phyloP scores from a whole-genome alignment of 2,329 filamentous ascomycete genomes.

The Nigrospora osmanthi region DNA sequence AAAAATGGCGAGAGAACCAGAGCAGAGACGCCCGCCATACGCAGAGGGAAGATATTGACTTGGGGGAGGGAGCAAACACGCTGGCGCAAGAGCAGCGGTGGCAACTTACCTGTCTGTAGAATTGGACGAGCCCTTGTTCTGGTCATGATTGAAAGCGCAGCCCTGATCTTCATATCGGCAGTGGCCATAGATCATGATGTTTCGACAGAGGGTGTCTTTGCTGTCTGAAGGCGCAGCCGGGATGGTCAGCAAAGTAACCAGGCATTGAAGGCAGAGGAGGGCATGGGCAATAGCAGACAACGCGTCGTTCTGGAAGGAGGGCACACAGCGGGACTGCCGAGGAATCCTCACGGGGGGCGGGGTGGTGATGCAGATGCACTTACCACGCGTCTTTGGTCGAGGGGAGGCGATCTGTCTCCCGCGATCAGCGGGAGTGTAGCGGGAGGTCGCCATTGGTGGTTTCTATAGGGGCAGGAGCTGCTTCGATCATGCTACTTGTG shows the following conservation, averaged over 20 bases:
- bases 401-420: slow-evolving; percentile 26
- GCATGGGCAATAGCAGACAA: too few species aligned
- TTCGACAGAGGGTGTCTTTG: slow-evolving; percentile 86
- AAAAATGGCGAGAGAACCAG: too few species aligned
- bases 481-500: too few species aligned
- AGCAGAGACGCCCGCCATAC: too few species aligned
- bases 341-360: too few species aligned
- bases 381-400: slow-evolving; percentile 27
- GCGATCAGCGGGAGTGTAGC: slow-evolving; percentile 19
- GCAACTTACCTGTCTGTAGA: slow-evolving; percentile 21
- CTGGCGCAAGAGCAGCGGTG: too few species aligned
- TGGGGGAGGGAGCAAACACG: too few species aligned
- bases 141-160: slow-evolving; percentile 85
- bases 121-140: slow-evolving; percentile 46
- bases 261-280: too few species aligned
- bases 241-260: neutral
- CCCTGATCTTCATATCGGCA: slow-evolving; percentile 88
- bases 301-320: too few species aligned
- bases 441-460: slow-evolving; percentile 21
- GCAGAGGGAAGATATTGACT: too few species aligned
- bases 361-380: slow-evolving; percentile 7
- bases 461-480: neutral
- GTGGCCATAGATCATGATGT: slow-evolving; percentile 87
- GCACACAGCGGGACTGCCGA: too few species aligned
- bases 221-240: slow-evolving; percentile 45